Evolutionary conservation across 163 green algal genomes (phyloP), one percentile per base, ranked within the genome.

Genomic region (Smithsoniella earleae): DNA sequence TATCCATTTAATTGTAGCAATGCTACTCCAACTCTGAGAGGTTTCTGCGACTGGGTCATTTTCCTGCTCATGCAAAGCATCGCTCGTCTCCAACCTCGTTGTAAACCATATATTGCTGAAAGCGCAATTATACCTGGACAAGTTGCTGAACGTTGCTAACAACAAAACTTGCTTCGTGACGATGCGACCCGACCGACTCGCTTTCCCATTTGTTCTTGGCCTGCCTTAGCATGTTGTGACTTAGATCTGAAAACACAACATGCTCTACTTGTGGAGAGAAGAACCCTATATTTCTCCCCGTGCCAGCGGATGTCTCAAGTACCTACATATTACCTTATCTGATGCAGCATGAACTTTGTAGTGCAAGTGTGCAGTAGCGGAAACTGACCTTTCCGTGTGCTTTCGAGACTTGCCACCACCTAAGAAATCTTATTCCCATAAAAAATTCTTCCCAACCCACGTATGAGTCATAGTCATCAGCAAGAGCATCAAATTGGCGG

Each of bases 281-380:
- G 77, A 90, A 87, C 0, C 69, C 73, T 22, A 96, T 75, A 76
- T 95, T 96, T 33, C 90, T 79, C 1, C 88, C 88, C 2, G 90
- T 96, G 28, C 90, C 90, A 25, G 87, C 85, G 10, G 84, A 91
- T 1, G 92, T 85, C 73, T 96, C 90, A 38, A 96, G 74, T 16
- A 95, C 88, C 75, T 86, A 76, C 38, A 78, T 49, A 13, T 49
- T 13, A 10, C 10, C 40, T 22, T 49, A 49, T 49, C 40, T 10
- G 10, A 49, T 22, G 10, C 40, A 49, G 40, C 10, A 10, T 49
- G 10, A 13, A 13, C 40, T 13, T 22, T 10, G 10, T 22, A 22
- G 40, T 10, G 40, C 10, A 49, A 10, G 13, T 49, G 40, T 49
- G 40, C 40, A 49, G 10, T 49, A 49, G 40, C 40, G 13, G 13